phyloP scores from a whole-genome alignment of 2,329 filamentous ascomycete species.

The Cladobotryum mycophilum region DNA sequence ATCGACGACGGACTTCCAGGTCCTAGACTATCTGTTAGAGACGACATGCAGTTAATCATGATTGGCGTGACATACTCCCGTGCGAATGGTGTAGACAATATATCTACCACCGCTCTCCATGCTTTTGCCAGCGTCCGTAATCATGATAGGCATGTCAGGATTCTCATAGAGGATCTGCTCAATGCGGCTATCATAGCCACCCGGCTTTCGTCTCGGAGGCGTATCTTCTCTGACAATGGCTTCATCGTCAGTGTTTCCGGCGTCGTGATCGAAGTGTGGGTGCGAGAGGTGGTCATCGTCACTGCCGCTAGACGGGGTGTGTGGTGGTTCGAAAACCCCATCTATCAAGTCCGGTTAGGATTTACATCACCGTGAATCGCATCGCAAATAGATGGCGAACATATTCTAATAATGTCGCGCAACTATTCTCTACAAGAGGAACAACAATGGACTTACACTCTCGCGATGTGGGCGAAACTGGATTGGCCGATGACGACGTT shows the following conservation, averaged over 20 bases:
- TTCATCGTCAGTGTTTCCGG: slow-evolving; percentile 41
- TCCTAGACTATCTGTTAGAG: slow-evolving; percentile 53
- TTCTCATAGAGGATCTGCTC: slow-evolving; percentile 98
- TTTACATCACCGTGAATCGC: background rate
- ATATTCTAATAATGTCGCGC: background rate
- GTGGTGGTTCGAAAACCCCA: slow-evolving; percentile 54
- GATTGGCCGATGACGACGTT: slow-evolving; percentile 60
- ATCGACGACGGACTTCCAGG: slow-evolving; percentile 86
- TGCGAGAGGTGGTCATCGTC: slow-evolving; percentile 48
- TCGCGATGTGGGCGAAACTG: slow-evolving; percentile 53
- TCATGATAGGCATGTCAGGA: slow-evolving; percentile 80
- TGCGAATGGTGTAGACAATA: slow-evolving; percentile 95
- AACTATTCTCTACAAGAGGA: background rate
- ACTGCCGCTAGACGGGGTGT: slow-evolving; percentile 65
- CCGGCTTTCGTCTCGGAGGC: slow-evolving; percentile 62
- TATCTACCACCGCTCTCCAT: slow-evolving; percentile 84
- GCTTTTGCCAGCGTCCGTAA: slow-evolving; percentile 94
- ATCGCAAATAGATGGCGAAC: slow-evolving; percentile 1
- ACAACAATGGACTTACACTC: slow-evolving; percentile 45
- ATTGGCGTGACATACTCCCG: slow-evolving; percentile 59
- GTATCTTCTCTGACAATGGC: slow-evolving; percentile 36
- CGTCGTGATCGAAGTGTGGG: slow-evolving; percentile 23
- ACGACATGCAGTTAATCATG: background rate
- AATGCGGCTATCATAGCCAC: slow-evolving; percentile 88
- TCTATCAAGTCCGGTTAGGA: slow-evolving; percentile 18